These are phyloP conservation scores for Rhodotorula sp. DNA, from an alignment of 1,284 basidiomycete genomes.

Conservation along the genomic window DNA sequence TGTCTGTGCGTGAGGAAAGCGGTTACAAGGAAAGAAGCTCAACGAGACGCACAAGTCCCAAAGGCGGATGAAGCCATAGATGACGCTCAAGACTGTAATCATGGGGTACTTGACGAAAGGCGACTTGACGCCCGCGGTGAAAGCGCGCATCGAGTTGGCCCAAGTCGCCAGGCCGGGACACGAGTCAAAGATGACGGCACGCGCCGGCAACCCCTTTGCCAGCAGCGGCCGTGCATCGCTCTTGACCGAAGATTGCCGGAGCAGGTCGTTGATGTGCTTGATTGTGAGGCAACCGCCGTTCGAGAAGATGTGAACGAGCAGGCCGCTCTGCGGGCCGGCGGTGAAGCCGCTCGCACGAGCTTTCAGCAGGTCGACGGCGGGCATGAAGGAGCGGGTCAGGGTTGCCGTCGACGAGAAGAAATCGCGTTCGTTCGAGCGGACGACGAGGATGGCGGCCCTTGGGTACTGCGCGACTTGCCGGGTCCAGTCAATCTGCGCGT, in stretches of 20 bases:
- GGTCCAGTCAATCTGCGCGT: too few relatives aligned
- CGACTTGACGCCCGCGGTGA: slow-evolving; percentile 28
- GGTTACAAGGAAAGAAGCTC: too few relatives aligned
- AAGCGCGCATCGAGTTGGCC: slow-evolving; percentile 21
- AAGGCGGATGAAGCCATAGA: slow-evolving; percentile 14
- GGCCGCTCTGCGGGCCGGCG: not conserved
- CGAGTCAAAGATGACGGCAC: slow-evolving; percentile 36
- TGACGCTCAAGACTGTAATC: slow-evolving; percentile 10
- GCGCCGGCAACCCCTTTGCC: slow-evolving; percentile 5
- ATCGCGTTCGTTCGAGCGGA: slow-evolving; percentile 26
- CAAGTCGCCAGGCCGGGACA: slow-evolving; percentile 31
- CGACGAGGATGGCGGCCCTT: slow-evolving; percentile 20
- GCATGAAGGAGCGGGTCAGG: slow-evolving; percentile 3
- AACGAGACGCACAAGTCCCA: slow-evolving; percentile 18
- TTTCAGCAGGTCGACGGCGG: slow-evolving; percentile 25
- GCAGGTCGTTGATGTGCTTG: slow-evolving; percentile 29
- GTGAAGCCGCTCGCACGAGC: not conserved
- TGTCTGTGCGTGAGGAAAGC: too few relatives aligned
- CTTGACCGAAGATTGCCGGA: not conserved
- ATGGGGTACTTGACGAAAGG: slow-evolving; percentile 15
- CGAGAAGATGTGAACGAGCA: slow-evolving; percentile 36
- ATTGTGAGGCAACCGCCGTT: slow-evolving; percentile 38
- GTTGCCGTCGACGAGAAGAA: slow-evolving; percentile 15
- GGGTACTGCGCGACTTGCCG: slow-evolving; percentile 22
- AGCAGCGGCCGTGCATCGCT: not conserved